Evolutionary conservation across 257 asterid species (phyloP), one percentile per base, ranked within the genome.

Genomic region (Penstemon barbatus): DNA sequence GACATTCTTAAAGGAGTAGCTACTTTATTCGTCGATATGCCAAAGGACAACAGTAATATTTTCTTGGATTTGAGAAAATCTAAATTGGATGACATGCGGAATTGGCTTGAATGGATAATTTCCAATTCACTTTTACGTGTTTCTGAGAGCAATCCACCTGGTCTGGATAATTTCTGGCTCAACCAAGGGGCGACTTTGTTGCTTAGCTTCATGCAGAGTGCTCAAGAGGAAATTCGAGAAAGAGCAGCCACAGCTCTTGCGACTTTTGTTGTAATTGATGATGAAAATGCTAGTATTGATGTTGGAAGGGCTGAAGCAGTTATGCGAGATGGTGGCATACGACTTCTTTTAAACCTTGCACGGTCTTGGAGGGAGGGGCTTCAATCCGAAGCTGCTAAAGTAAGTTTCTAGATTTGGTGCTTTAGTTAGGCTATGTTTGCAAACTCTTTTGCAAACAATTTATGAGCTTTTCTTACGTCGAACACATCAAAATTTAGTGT

Each of bases 221-320:
- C 82, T 12, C 87, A 81, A 64, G 96, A 84, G 81, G 97, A 90
- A 78, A 90, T 90, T 75, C 94, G 88, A 78, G 97, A 90, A 78
- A 86, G 96, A 80, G 91, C 97, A 61, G 96, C 92, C 43, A 84
- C 90, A 2, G 97, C 90, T 64, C 84, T 90, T 69, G 95, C 96
- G 48, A 83, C 83, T 61, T 88, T 88, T 77, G 96, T 85, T 4
- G 92, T 88, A 75, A 85, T 80, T 38, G 96, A 88, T 55, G 97
- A 90, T 68, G 97, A 84, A 84, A 90, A 82, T 83, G 87, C 89
- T 61, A 80, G 78, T 77, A 85, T 90, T 43, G 90, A 90, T 62
- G 80, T 86, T 71, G 80, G 82, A 79, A 84, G 95, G 82, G 97
- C 96, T 36, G 95, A 86, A 76, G 83, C 90, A 64, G 87, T 86